Evolutionary conservation across 805 yeast species (phyloP).

Genomic region (Saccharomyces cerevisiae): DNA sequence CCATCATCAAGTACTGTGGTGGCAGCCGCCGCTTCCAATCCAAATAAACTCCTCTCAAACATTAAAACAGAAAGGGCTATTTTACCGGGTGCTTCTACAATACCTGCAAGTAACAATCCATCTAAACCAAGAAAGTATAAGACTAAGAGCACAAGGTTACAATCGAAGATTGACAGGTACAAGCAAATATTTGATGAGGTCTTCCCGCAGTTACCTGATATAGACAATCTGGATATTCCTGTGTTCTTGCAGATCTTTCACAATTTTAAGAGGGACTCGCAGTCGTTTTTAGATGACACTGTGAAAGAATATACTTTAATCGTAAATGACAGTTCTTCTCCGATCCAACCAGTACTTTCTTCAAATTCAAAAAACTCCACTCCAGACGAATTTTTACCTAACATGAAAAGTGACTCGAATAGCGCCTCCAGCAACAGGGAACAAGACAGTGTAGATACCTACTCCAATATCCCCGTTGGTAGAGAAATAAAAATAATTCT

Average conservation of each 20-base stretch:
- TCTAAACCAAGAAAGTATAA: constrained; percentile 4
- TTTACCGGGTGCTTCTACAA: background rate
- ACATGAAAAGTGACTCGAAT: background rate
- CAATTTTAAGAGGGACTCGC: constrained; percentile 10
- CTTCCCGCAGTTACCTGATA: constrained; percentile 23
- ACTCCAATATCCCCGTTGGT: constrained; percentile 17
- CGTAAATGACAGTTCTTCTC: constrained; percentile 5
- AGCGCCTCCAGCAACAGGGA: constrained; percentile 3
- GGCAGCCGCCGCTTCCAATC: background rate
- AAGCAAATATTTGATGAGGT: constrained; percentile 17
- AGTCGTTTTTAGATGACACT: constrained; percentile 14
- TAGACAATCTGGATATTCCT: constrained; percentile 21
- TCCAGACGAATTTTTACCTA: constrained; percentile 8
- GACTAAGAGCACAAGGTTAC: constrained; percentile 12
- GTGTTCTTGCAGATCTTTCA: constrained; percentile 21
- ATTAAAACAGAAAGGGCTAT: background rate
- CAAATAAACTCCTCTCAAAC: background rate
- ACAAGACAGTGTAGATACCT: constrained; percentile 16
- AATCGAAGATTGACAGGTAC: constrained; percentile 16
- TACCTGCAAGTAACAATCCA: background rate
- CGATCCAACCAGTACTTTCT: constrained; percentile 1
- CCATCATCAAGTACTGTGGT: constrained; percentile 1
- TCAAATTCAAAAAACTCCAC: constrained; percentile 9
- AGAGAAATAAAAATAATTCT: constrained; percentile 56
- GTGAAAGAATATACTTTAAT: constrained; percentile 20